These are phyloP conservation scores for Myotisia sp. DNA, from an alignment of 2,329 filamentous ascomycete genomes.

Conservation along the genomic window DNA sequence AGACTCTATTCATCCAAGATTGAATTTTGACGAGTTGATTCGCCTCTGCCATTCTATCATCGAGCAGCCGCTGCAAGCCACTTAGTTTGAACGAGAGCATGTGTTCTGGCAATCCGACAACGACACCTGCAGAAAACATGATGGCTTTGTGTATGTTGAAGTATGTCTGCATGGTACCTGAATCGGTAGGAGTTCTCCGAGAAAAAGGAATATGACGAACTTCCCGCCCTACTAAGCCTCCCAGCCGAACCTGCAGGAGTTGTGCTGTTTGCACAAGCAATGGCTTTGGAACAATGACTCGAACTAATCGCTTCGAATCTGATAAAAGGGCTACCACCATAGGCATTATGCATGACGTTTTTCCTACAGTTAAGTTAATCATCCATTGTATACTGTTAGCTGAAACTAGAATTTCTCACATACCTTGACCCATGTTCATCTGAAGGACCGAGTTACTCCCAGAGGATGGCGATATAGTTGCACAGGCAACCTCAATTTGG, in stretches of 20 bases:
- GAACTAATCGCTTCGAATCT: slow-evolving; percentile 35
- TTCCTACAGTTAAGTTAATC: slow-evolving; percentile 19
- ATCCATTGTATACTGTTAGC: not conserved
- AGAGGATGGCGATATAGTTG: slow-evolving; percentile 43
- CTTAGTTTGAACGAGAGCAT: slow-evolving; percentile 51
- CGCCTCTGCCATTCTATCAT: slow-evolving; percentile 31
- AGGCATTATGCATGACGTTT: slow-evolving; percentile 55
- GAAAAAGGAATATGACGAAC: slow-evolving; percentile 48
- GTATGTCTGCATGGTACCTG: slow-evolving; percentile 21
- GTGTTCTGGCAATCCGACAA: slow-evolving; percentile 50
- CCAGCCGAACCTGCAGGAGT: slow-evolving; percentile 41
- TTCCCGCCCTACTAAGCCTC: slow-evolving; percentile 41
- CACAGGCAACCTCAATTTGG: slow-evolving; percentile 48
- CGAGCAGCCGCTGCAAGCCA: slow-evolving; percentile 42
- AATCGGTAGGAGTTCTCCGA: slow-evolving; percentile 26
- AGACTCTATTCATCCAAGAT: slow-evolving; percentile 34
- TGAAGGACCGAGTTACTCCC: slow-evolving; percentile 46
- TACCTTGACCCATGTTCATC: slow-evolving; percentile 54
- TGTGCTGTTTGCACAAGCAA: slow-evolving; percentile 48
- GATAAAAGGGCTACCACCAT: slow-evolving; percentile 45
- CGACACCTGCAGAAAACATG: slow-evolving; percentile 30
- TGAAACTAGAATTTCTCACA: not conserved
- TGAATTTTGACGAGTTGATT: slow-evolving; percentile 39
- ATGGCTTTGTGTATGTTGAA: slow-evolving; percentile 25
- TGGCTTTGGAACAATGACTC: slow-evolving; percentile 48